These are phyloP conservation scores for Euclidium syriacum DNA, from an alignment of 345 rosid genomes.

Conservation along the genomic window DNA sequence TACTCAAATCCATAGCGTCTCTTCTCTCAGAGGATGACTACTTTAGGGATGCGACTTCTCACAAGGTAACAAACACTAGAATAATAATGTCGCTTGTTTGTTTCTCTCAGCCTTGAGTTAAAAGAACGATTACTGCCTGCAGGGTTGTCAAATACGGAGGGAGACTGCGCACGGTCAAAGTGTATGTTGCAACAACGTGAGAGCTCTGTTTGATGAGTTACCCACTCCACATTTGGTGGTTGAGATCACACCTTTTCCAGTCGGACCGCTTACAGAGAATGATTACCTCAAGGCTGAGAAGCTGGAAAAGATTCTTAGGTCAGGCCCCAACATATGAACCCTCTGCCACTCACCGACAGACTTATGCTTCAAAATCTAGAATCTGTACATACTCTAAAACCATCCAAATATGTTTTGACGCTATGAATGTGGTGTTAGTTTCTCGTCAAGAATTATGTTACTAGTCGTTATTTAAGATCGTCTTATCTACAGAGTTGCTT, in stretches of 20 bases:
- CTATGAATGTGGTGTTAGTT: background rate
- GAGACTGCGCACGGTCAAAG: slow-evolving; percentile 96
- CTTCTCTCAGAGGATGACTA: slow-evolving; percentile 88
- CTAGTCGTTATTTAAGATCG: background rate
- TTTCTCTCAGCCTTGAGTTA: background rate
- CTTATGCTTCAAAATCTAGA: slow-evolving; percentile 14
- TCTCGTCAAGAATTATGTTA: background rate
- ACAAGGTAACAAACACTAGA: slow-evolving; percentile 50
- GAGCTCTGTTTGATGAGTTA: slow-evolving; percentile 93
- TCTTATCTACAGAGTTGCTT: background rate
- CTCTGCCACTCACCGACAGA: background rate
- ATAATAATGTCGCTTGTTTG: background rate
- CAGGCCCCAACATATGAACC: slow-evolving; percentile 60
- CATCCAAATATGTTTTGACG: background rate
- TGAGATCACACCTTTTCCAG: slow-evolving; percentile 85
- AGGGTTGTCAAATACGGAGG: slow-evolving; percentile 97
- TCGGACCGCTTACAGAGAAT: slow-evolving; percentile 67
- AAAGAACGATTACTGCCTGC: background rate
- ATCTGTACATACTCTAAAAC: slow-evolving; percentile 42
- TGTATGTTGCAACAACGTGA: slow-evolving; percentile 94
- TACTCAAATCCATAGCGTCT: slow-evolving; percentile 78
- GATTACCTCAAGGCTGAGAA: slow-evolving; percentile 95
- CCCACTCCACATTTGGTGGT: slow-evolving; percentile 84
- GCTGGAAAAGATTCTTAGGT: slow-evolving; percentile 75
- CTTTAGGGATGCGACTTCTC: slow-evolving; percentile 81